phyloP scores from a whole-genome alignment of 176 grass and related monocot genomes.

The Sorghum bicolor region DNA sequence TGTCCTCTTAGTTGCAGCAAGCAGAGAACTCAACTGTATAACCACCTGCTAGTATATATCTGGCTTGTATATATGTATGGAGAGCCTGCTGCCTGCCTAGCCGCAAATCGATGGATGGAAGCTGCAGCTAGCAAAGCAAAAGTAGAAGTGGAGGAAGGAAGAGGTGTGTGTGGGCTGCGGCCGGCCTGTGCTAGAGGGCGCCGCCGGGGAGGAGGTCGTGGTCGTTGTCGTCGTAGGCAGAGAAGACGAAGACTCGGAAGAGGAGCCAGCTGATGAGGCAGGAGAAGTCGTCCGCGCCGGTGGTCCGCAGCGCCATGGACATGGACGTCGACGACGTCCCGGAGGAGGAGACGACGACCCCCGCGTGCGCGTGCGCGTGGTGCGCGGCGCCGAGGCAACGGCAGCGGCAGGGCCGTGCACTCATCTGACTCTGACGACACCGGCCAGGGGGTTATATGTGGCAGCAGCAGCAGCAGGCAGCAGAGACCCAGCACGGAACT shows the following conservation, averaged over 20 bases:
- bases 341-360: too few species aligned
- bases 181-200: conserved; percentile 18
- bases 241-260: conserved; percentile 19
- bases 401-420: conserved; percentile 32
- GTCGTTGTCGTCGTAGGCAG: not conserved
- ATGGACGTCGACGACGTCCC: accelerated
- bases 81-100: not conserved
- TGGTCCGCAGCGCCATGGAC: conserved; percentile 46
- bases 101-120: not conserved
- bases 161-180: not conserved
- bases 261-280: conserved; percentile 56
- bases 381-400: conserved; percentile 20
- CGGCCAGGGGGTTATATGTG: not conserved
- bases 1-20: not conserved
- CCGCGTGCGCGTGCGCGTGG: not conserved
- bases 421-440: conserved; percentile 14
- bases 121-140: not conserved
- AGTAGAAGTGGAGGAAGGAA: not conserved
- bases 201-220: not conserved
- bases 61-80: not conserved
- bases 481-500: not conserved
- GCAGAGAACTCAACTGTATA: not conserved
- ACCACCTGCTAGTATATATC: not conserved
- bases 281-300: conserved; percentile 36
- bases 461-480: not conserved